These are phyloP conservation scores for Penicillium sp. DNA, from an alignment of 2,329 filamentous ascomycete genomes.

Conservation along the genomic window DNA sequence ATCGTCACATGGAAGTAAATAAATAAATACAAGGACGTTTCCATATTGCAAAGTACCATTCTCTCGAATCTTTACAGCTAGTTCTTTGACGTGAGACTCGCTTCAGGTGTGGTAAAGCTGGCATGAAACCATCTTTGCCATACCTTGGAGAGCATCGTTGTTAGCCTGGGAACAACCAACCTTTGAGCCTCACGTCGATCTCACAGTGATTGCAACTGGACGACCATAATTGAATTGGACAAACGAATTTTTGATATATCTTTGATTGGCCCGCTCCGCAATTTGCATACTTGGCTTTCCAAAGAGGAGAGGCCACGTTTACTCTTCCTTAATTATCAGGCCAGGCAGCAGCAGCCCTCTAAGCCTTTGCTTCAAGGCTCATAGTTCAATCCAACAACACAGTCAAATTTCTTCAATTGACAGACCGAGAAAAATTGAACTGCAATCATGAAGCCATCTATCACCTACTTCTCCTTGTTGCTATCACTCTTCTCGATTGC, in stretches of 20 bases:
- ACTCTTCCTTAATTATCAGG: neutral
- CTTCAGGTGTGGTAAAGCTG: neutral
- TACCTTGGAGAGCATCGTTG: neutral
- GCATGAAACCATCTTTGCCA: neutral
- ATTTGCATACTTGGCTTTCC: neutral
- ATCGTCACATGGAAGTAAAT: neutral
- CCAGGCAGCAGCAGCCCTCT: neutral
- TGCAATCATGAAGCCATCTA: neutral
- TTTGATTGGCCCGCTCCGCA: neutral
- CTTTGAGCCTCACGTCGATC: neutral
- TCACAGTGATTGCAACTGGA: neutral
- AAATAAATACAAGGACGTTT: neutral
- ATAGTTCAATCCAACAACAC: neutral
- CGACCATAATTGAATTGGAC: neutral
- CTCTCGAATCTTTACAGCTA: neutral
- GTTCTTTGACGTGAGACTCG: neutral
- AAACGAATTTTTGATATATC: neutral
- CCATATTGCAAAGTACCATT: neutral
- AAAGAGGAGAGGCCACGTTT: neutral
- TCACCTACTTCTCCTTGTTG: slow-evolving; percentile 8
- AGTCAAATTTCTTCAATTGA: neutral
- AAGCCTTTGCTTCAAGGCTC: neutral
- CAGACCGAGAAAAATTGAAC: neutral
- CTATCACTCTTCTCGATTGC: slow-evolving; percentile 16
- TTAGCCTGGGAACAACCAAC: neutral